Evolutionary conservation across 345 rosid species (phyloP), one percentile per base, ranked within the genome.

Genomic region (Eucalyptus regnans): DNA sequence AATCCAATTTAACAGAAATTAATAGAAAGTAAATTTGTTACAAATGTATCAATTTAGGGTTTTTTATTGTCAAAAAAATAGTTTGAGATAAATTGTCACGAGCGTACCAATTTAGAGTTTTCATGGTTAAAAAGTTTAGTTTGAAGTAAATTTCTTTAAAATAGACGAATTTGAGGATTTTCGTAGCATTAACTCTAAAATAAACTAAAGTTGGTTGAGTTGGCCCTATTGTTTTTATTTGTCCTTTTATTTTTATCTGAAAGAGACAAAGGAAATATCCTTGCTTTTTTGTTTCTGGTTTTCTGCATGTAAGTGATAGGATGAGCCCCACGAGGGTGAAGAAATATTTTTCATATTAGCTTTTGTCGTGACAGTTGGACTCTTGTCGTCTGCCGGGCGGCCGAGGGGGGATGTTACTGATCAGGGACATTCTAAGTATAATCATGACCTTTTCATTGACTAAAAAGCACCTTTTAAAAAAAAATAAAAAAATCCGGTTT

Each of bases 31-130:
- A 52, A 52, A 18, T 52, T 52, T 52, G 3, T 52, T 52, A 52
- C 58, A 52, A 7, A 52, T 52, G 0, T 52, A 52, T 52, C 58
- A 52, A 52, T 52, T 52, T 52, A 18, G 0, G 9, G 1, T 18
- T 52, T 51, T 52, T 0, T 52, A 52, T 52, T 52, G 2, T 18
- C 8, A 52, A 52, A 52, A 52, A 18, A 52, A 7, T 18, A 52
- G 1, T 52, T 52, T 52, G 4, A 0, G 2, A 9, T 52, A 18
- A 52, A 52, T 52, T 52, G 23, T 52, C 4, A 52, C 0, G 1
- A 7, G 10, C 7, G 8, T 18, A 18, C 1, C 23, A 52, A 52
- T 52, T 18, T 52, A 52, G 10, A 52, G 2, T 52, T 52, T 52
- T 52, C 25, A 52, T 52, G 58, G 8, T 52, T 9, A 52, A 52